Evolutionary conservation across 2,329 filamentous ascomycete genomes (phyloP).

Genomic region (Daldinia sp.): DNA sequence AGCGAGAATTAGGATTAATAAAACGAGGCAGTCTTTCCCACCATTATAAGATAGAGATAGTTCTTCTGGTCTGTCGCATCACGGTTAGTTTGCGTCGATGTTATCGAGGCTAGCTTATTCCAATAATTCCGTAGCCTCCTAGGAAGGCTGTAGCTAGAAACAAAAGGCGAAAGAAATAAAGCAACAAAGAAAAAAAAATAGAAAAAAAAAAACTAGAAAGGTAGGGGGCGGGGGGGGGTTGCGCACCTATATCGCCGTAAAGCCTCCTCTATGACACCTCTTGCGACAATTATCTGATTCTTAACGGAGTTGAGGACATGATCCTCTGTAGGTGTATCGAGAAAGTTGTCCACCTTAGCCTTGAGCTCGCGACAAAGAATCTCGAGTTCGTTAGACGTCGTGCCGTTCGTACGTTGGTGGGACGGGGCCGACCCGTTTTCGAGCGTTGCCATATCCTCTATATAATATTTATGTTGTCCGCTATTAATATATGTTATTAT

Average conservation of each 20-base stretch:
- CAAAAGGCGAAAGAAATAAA: slow-evolving; percentile 12
- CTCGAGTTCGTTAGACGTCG: slow-evolving; percentile 30
- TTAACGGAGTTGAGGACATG: slow-evolving; percentile 74
- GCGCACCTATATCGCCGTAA: slow-evolving; percentile 78
- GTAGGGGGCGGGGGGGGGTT: background rate
- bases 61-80: slow-evolving; percentile 72
- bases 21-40: slow-evolving; percentile 96
- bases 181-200: slow-evolving; percentile 10
- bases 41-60: slow-evolving; percentile 96
- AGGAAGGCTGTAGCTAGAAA: background rate
- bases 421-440: slow-evolving; percentile 25
- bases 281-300: slow-evolving; percentile 76
- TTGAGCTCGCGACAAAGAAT: slow-evolving; percentile 58
- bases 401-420: slow-evolving; percentile 28
- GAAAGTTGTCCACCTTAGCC: slow-evolving; percentile 72
- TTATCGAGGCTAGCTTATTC: background rate
- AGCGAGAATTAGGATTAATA: slow-evolving; percentile 87
- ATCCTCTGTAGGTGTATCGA: slow-evolving; percentile 68
- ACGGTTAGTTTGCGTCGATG: slow-evolving; percentile 7
- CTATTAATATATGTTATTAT: background rate
- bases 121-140: background rate
- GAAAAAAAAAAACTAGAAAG: no score
- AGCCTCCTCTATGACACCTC: slow-evolving; percentile 80
- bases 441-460: slow-evolving; percentile 21
- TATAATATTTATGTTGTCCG: background rate